A percentile compares a stretch with the other conserved stretches of the same genome.
Evolutionary conservation across 1,139 yeast genomes (phyloP).

Genomic region (Blastobotrys petasosporus): DNA sequence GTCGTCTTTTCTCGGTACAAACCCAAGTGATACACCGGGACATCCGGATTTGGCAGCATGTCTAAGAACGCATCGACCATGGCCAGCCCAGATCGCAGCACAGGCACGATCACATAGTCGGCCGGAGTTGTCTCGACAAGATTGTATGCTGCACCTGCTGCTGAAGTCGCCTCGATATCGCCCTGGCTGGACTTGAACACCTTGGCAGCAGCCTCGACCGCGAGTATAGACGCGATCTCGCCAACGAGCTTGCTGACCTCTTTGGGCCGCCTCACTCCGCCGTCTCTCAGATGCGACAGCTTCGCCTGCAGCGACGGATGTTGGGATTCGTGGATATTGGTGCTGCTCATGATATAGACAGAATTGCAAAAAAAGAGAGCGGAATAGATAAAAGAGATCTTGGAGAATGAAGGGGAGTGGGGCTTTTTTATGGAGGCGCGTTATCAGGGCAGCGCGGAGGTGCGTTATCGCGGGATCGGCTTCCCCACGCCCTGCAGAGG

Average conservation of each 20-base stretch:
- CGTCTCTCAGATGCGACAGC: slow-evolving; percentile 28
- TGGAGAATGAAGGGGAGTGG: background rate
- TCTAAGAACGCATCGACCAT: slow-evolving; percentile 31
- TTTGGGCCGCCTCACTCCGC: slow-evolving; percentile 15
- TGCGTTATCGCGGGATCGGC: too few relatives aligned
- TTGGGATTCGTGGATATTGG: slow-evolving; percentile 25
- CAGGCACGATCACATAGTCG: slow-evolving; percentile 29
- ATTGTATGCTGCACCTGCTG: slow-evolving; percentile 7
- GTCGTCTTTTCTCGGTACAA: slow-evolving; percentile 32
- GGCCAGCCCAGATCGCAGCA: slow-evolving; percentile 33
- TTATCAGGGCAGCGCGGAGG: too few relatives aligned
- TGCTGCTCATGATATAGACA: background rate
- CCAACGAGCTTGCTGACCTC: slow-evolving; percentile 24
- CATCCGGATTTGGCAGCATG: slow-evolving; percentile 29
- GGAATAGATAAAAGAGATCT: too few relatives aligned
- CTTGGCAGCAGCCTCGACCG: slow-evolving; percentile 28
- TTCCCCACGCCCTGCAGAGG: too few relatives aligned
- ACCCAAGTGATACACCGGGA: slow-evolving; percentile 33
- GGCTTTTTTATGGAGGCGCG: too few relatives aligned
- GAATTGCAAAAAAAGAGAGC: background rate
- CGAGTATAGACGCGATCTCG: slow-evolving; percentile 29
- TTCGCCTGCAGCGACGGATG: slow-evolving; percentile 30
- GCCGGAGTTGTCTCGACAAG: slow-evolving; percentile 18
- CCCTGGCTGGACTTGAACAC: slow-evolving; percentile 18
- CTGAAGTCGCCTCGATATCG: slow-evolving; percentile 5